Conservation (phyloP, 139 green algal species). For the Monoraphidium neglectum region DNA sequence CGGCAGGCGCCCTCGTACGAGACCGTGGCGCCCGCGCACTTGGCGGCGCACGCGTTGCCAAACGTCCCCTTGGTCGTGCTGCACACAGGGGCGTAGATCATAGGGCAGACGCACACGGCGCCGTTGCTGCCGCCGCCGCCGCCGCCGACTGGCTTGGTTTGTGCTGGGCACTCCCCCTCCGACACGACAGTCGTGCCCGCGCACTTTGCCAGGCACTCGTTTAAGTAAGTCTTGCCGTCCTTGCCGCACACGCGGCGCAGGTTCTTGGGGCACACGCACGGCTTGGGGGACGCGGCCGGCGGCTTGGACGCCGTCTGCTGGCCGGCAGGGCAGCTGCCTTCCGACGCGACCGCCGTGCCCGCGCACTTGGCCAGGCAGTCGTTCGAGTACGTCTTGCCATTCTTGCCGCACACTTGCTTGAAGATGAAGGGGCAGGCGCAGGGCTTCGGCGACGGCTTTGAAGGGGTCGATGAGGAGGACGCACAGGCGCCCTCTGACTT, state of each 20-base stretch:
- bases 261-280: constrained; percentile 15
- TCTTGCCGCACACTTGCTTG: constrained; percentile 37
- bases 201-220: constrained; percentile 26
- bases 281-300: no score
- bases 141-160: no score
- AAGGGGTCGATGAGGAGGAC: no score
- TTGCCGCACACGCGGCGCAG: constrained; percentile 36
- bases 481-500: constrained; percentile 17
- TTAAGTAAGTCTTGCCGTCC: constrained; percentile 39
- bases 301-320: neutral
- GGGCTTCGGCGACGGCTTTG: neutral
- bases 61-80: constrained; percentile 34
- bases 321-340: constrained; percentile 16
- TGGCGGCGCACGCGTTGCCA: constrained; percentile 33
- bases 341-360: constrained; percentile 1
- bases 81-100: constrained; percentile 40
- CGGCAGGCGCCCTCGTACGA: constrained; percentile 16
- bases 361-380: constrained; percentile 29
- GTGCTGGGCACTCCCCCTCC: constrained; percentile 23
- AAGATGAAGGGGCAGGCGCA: constrained; percentile 37
- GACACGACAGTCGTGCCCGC: constrained; percentile 2
- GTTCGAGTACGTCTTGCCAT: constrained; percentile 45
- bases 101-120: constrained; percentile 41
- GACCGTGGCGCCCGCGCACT: constrained; percentile 24
- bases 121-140: neutral